Percentiles rank a stretch among this genome's conserved stretches.
These are phyloP conservation scores for Iodosphaeria phyllophila DNA, from an alignment of 2,329 filamentous ascomycete species.

Conservation along the genomic window DNA sequence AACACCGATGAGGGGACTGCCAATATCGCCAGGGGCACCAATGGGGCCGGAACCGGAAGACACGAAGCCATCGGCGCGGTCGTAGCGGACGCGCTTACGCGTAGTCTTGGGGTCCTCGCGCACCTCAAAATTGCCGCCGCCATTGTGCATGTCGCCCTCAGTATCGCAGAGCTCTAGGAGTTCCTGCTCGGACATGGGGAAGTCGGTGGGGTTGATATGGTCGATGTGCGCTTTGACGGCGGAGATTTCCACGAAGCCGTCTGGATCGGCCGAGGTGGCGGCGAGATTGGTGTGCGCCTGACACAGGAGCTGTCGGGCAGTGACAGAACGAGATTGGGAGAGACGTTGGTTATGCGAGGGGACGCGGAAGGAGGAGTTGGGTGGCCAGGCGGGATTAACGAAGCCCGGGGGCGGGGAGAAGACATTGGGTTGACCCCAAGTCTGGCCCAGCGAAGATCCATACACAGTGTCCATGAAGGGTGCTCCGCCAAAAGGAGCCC, in stretches of 20 bases:
- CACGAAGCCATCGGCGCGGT: constrained; percentile 25
- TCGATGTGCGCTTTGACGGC: constrained; percentile 48
- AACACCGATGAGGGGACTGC: constrained; percentile 32
- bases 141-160: constrained; percentile 70
- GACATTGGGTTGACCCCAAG: constrained; percentile 21
- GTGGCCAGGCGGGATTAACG: constrained; percentile 17
- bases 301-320: constrained; percentile 57
- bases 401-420: constrained; percentile 26
- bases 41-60: constrained; percentile 23
- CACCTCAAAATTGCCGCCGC: constrained; percentile 72
- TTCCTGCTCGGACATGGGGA: constrained; percentile 38
- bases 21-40: constrained; percentile 48
- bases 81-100: constrained; percentile 31
- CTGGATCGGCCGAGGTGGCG: constrained; percentile 22
- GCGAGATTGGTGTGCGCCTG: constrained; percentile 52
- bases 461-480: constrained; percentile 23
- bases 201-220: constrained; percentile 25
- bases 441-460: constrained; percentile 8
- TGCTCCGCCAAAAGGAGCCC: constrained; percentile 21
- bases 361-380: constrained; percentile 12
- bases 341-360: constrained; percentile 18
- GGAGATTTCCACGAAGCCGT: constrained; percentile 53
- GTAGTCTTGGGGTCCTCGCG: constrained; percentile 27
- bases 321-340: constrained; percentile 44
- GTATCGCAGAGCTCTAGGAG: constrained; percentile 78